phyloP scores from a whole-genome alignment of 1,284 basidiomycete species.

The Ceratobasidium sp. region DNA sequence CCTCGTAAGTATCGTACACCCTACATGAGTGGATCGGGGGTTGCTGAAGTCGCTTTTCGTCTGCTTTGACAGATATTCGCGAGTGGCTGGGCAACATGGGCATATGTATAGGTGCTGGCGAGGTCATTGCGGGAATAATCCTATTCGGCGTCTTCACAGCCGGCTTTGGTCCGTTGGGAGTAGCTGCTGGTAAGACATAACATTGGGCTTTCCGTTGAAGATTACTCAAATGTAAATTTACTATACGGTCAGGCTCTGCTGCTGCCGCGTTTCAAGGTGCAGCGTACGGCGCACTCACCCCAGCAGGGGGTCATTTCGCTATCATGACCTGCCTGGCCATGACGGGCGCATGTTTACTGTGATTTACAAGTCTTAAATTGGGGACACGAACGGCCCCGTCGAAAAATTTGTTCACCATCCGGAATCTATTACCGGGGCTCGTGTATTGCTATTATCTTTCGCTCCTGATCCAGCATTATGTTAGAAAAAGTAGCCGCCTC shows the following conservation, averaged over 20 bases:
- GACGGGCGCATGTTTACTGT: constrained; percentile 15
- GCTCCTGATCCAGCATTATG: no score
- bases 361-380: no score
- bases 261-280: constrained; percentile 1
- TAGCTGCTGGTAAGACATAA: constrained; percentile 1
- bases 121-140: background rate
- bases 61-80: no score
- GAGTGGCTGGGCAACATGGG: no score
- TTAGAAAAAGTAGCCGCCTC: no score
- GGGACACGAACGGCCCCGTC: no score
- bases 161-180: constrained; percentile 19
- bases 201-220: background rate
- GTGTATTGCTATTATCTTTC: no score
- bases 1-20: no score
- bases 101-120: background rate
- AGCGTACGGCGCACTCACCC: background rate
- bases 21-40: no score
- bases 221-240: background rate
- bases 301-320: constrained; percentile 19
- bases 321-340: constrained; percentile 6
- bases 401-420: no score
- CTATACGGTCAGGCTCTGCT: background rate
- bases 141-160: background rate
- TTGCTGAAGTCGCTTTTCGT: no score
- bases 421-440: no score